A percentile compares a stretch with the other conserved stretches of the same genome.
phyloP scores from a whole-genome alignment of 345 rosid species.

The Corymbia maculata region DNA sequence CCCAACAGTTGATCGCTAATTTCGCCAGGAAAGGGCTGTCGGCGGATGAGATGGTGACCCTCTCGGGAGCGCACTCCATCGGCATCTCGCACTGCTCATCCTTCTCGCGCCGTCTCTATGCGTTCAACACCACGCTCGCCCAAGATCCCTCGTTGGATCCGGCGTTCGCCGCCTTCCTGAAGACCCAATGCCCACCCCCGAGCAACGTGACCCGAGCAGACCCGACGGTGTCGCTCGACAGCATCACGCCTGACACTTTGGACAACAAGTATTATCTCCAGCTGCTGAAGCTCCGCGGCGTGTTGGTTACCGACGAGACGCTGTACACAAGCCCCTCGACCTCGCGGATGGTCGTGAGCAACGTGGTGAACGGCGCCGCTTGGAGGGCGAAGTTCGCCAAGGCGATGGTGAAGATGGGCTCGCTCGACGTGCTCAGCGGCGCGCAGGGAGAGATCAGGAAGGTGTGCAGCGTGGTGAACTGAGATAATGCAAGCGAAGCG shows the following conservation, averaged over 20 bases:
- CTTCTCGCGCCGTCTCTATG: conserved; percentile 21
- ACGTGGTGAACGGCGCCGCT: conserved; percentile 5
- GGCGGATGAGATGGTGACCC: conserved; percentile 35
- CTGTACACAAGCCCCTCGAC: conserved; percentile 17
- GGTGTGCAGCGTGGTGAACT: conserved; percentile 15
- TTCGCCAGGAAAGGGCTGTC: conserved; percentile 28
- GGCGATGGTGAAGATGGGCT: conserved; percentile 35
- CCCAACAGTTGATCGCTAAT: conserved; percentile 6
- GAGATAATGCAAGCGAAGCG: neutral
- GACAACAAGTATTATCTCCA: conserved; percentile 34
- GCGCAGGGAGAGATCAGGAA: conserved; percentile 25
- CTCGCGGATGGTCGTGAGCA: conserved; percentile 1
- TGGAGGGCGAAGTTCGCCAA: conserved; percentile 21
- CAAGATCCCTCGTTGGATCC: conserved; percentile 30
- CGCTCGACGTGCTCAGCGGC: conserved; percentile 21
- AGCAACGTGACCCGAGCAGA: neutral
- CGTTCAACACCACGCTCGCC: conserved; percentile 14
- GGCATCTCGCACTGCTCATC: conserved; percentile 33
- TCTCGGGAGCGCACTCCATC: conserved; percentile 38
- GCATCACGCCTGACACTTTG: conserved; percentile 7
- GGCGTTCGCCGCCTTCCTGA: conserved; percentile 16
- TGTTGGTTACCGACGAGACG: conserved; percentile 30
- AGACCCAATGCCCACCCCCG: conserved; percentile 22
- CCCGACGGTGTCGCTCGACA: conserved; percentile 10
- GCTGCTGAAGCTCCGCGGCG: conserved; percentile 9